Evolutionary conservation across 2,329 filamentous ascomycete species (phyloP), one percentile per base, ranked within the genome.

Genomic region (Tolypocladium amazonense): DNA sequence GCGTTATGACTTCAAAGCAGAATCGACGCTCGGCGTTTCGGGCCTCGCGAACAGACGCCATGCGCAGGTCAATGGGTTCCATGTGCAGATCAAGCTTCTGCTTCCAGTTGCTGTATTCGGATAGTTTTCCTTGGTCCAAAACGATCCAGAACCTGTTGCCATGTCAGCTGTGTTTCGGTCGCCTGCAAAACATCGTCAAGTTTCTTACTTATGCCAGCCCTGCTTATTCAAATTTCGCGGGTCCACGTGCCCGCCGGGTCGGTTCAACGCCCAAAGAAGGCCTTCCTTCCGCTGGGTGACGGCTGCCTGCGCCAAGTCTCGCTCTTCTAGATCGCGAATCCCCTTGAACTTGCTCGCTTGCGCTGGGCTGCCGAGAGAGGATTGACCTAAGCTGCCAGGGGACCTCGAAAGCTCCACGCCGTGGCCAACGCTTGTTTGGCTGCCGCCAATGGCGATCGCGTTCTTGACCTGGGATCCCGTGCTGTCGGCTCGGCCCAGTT

Each of bases 61-160:
- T 94, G 41, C 94, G 89, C 54, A 99, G 79, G 72, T 99, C 95
- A 65, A 99, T 97, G 0, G 94, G 94, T 2, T 97, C 94, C 86
- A 96, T 97, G 72, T 99, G 95, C 33, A 97, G 79, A 73, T 99
- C 94, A 30, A 99, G 83, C 72, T 86, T 93, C 72, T 99, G 91
- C 75, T 99, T 99, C 94, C 94, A 99, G 72, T 99, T 97, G 71
- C 92, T 96, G 75, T 99, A 99, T 71, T 99, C 94, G 1, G 93
- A 97, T 20, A 99, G 81, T 71, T 94, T 96, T 30, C 94, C 94
- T 73, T 96, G 92, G 71, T 97, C 95, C 53, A 99, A 81, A 2
- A 99, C 94, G 64, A 99, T 95, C 94, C 94, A 99, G 75, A 97
- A 99, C 70, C 92, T 95, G 67, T 45, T 15, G 4, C 14, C 27